Evolutionary conservation across 257 asterid genomes (phyloP).

Genomic region (Solanum sejunctum): DNA sequence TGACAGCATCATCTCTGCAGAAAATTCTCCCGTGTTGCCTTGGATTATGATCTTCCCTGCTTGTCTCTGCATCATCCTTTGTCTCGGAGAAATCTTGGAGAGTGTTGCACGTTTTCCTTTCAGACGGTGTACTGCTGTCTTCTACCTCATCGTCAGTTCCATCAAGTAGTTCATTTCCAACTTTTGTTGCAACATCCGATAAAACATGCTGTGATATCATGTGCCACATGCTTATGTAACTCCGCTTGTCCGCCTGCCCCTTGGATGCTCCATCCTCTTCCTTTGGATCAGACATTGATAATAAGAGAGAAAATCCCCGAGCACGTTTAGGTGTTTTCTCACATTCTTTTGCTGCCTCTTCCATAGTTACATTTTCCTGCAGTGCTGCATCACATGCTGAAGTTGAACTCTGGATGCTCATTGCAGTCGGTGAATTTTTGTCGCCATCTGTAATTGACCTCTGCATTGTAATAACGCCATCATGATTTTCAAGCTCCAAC

Average conservation of each 20-base stretch:
- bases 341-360: not conserved
- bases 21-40: conserved; percentile 21
- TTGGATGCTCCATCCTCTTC: conserved; percentile 6
- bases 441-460: not conserved
- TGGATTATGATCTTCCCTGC: not conserved
- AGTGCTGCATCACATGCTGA: not conserved
- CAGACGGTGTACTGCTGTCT: conserved; percentile 6
- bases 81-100: not conserved
- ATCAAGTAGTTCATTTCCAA: conserved; percentile 55
- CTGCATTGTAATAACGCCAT: not conserved
- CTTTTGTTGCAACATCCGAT: conserved; percentile 53
- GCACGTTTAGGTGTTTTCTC: not conserved
- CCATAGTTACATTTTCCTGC: not conserved
- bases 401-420: not conserved
- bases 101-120: not conserved
- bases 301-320: not conserved
- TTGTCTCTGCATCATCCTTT: not conserved
- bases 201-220: conserved; percentile 84
- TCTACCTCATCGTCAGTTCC: conserved; percentile 53
- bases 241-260: conserved; percentile 22
- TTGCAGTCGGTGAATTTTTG: not conserved
- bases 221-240: conserved; percentile 74
- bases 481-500: not conserved
- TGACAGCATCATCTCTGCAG: conserved; percentile 60
- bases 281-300: not conserved